Base-by-base conservation (phyloP, 805 yeast species). In the Hanseniaspora osmophila region DNA sequence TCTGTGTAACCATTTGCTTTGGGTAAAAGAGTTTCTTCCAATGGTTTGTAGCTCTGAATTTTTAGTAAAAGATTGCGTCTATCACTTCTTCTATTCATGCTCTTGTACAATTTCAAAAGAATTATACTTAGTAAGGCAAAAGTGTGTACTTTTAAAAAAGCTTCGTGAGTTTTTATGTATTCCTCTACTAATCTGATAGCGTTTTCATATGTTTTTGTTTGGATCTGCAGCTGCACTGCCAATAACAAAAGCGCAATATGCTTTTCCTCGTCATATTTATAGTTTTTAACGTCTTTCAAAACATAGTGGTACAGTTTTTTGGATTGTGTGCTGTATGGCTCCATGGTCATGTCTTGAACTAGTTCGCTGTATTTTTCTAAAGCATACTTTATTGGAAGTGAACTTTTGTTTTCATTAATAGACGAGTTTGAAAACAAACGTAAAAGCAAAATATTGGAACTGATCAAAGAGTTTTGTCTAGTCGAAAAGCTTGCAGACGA, bases 321-420 rank as follows among this genome's bases (percentile, higher is more conserved):
- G 17, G 61, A 56, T 43, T 61, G 65, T 2, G 60, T 52, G 42
- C 47, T 47, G 39, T 59, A 61, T 18, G 58, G 52, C 43, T 59
- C 64, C 33, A 56, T 45, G 11, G 45, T 46, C 16, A 56, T 49
- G 44, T 59, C 50, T 22, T 50, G 49, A 2, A 61, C 53, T 16
- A 51, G 18, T n/a, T 49, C 44, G 11, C 49, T 49, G 44, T 61
- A 61, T 29, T 51, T 51, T 27, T 47, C 37, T 35, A 56, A 46
- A 10, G 61, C 41, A 38, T 17, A 38, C 6, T 17, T 12, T 3
- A 38, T 16, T 16, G 39, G 17, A 38, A 15, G 4, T 3, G 9
- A 2, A 18, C 15, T 10, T 12, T 10, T 12, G 15, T 9, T 18
- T 3, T 38, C 30, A 13, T 12, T 9, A 38, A 38, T 38, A 12